Base-by-base conservation (phyloP, 2,329 filamentous ascomycete genomes). In the Beauveria asiatica region DNA sequence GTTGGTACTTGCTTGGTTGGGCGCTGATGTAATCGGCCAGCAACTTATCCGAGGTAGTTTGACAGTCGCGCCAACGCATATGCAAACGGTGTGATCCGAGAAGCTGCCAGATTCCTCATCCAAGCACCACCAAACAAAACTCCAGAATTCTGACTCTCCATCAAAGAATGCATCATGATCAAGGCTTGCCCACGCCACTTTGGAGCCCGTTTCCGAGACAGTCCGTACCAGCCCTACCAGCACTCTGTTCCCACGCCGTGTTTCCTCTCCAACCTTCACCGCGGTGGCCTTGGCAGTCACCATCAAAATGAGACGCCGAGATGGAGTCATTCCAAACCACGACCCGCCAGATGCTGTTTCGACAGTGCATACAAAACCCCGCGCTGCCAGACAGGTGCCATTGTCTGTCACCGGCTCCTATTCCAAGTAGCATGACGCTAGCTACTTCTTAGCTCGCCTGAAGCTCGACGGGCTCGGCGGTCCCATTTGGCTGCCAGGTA, bases 341-440 rank as follows among this genome's bases (percentile, higher is more conserved):
- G 56, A 58, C 56, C 56, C 46, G 55, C 44, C 54, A 44, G 37
- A 51, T 16, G 37, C 21, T 44, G 56, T 58, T 58, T 58, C 56
- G 56, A 21, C 56, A 37, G 11, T 17, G 37, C 23, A 17, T 44
- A 37, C 46, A 44, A 37, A n/a, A 33, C 46, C 56, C 33, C 23
- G 46, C 13, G 33, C 7, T 27, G 42, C 33, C 16, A 42, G 33
- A 57, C 2, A 39, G 27, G 16, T n/a, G n/a, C 10, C 13, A 37
- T 44, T 39, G 25, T 33, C 37, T 23, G 13, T 10, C 25, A 55
- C 27, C 27, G 21, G 8, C 9, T 17, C 27, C 37, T 27, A 44
- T 16, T 10, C 13, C 23, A 10, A n/a, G 37, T 42, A 41, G 37
- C 21, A 19, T 13, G 51, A 42, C 51, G 51, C 51, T 42, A 53